Evolutionary conservation across 805 yeast species (phyloP), one percentile per base, ranked within the genome.

Genomic region (Saccharomycopsis amapae): DNA sequence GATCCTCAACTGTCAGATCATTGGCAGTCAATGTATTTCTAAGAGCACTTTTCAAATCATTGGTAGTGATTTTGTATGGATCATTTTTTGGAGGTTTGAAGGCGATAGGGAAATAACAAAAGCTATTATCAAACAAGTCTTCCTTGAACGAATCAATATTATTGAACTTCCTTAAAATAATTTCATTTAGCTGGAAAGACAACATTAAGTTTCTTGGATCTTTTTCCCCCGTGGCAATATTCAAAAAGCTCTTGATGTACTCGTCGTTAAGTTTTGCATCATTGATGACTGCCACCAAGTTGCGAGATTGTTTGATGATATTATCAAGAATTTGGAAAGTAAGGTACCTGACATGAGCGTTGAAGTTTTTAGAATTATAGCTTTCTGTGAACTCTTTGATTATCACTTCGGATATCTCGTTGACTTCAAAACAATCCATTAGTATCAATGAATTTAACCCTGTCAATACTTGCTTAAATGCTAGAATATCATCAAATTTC

Each of bases 51-150:
- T 85, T 86, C 54, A 94, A 68, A 44, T 87, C 84, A 1, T 71
- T 75, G 1, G 87, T 76, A 0, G 95, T 78, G 53, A 87, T 84
- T 51, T 80, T 78, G 60, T 88, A 87, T 0, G 93, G 89, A 56
- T 90, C 96, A 60, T 85, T 85, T 54, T 72, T 68, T 40, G 79
- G 76, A 3, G 97, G 96, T 48, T 79, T 80, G 65, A 94, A 93
- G 1, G 96, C 84, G 36, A 93, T 89, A 10, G 99, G 99, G 66
- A 90, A 93, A 65, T 93, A 93, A 62, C 98, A 93, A 60, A 90
- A 94, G 34, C 86, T 70, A 30, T 84, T 77, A 59, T 93, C 98
- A 59, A 89, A 94, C 49, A 93, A 61, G 7, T 85, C 86, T 53
- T 82, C 81, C 26, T 73, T 58, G 56, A 61, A 65, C n/a, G 62